These are phyloP conservation scores for Cupressus sempervirens DNA, from an alignment of 75 land plant species.

Conservation along the genomic window DNA sequence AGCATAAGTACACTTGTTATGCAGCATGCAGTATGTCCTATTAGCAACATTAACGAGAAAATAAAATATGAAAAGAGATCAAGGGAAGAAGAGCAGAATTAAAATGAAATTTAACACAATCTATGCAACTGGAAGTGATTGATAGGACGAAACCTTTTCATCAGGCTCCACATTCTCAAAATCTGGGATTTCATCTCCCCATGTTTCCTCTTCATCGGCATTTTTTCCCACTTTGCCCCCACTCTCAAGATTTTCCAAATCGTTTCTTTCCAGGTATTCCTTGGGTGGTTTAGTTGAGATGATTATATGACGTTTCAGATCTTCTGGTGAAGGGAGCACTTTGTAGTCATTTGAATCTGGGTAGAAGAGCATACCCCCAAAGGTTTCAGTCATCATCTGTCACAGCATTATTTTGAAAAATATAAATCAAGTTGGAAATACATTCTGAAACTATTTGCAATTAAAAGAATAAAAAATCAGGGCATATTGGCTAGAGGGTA, in stretches of 20 bases:
- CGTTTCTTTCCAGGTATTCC: constrained; percentile 41
- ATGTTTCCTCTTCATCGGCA: constrained; percentile 24
- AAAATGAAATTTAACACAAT: not conserved
- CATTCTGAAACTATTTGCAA: not conserved
- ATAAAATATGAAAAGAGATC: not conserved
- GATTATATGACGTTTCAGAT: constrained; percentile 52
- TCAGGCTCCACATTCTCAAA: constrained; percentile 10
- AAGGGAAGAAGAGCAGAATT: not conserved
- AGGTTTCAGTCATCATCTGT: constrained; percentile 55
- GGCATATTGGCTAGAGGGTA: no score
- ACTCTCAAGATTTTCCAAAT: constrained; percentile 8
- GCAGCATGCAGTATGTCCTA: not conserved
- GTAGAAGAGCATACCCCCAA: constrained; percentile 60
- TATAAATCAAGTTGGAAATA: not conserved
- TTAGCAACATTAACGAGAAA: not conserved
- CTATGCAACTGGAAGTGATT: not conserved
- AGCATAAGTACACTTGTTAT: not conserved
- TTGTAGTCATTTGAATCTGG: constrained; percentile 26
- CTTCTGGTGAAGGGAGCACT: constrained; percentile 75
- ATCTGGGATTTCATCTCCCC: constrained; percentile 30
- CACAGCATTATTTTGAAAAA: not conserved
- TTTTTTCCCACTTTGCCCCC: constrained; percentile 16
- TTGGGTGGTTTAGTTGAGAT: constrained; percentile 91
- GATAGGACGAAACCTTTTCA: constrained; percentile 1
- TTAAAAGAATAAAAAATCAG: no score